These are phyloP conservation scores for Globisporangium parvum DNA, from an alignment of 352 stramenopile genomes.

Conservation along the genomic window DNA sequence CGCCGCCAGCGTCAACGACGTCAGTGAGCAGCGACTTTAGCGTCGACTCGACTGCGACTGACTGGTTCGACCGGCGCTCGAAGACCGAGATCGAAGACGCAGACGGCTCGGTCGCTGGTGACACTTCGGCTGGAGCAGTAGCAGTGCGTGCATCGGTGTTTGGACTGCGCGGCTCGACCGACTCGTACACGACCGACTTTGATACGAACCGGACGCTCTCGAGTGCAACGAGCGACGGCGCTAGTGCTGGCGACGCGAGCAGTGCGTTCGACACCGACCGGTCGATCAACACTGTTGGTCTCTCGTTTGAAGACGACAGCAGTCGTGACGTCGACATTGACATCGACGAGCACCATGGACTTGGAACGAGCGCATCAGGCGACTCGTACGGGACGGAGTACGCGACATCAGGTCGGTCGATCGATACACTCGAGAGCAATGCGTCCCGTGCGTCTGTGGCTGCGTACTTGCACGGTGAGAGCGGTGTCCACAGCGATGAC, in stretches of 20 bases:
- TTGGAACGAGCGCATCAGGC: constrained; percentile 9
- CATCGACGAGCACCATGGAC: constrained; percentile 1
- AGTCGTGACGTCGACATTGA: constrained; percentile 15
- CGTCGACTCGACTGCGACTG: constrained; percentile 26
- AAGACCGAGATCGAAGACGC: constrained; percentile 36
- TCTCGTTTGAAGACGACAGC: constrained; percentile 11
- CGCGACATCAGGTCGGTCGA: constrained; percentile 13
- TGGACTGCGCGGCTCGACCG: constrained; percentile 5
- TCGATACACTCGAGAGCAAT: constrained; percentile 4
- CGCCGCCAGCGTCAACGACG: constrained; percentile 34
- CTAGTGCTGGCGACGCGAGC: constrained; percentile 4
- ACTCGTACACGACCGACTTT: constrained; percentile 15
- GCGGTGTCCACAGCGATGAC: constrained; percentile 10
- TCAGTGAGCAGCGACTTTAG: constrained; percentile 35
- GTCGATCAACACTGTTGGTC: constrained; percentile 1
- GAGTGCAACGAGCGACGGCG: constrained; percentile 14
- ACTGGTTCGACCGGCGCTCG: constrained; percentile 37
- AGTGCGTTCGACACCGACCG: constrained; percentile 3
- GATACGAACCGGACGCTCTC: constrained; percentile 9
- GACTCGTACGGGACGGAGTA: constrained; percentile 12
- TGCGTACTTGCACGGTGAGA: constrained; percentile 23
- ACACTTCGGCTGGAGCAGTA: background rate
- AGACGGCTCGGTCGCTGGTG: constrained; percentile 6
- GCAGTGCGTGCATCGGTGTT: background rate
- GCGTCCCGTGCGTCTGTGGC: constrained; percentile 16